These are phyloP conservation scores for Tulasnella sp. DNA, from an alignment of 768 basidiomycete species.

Conservation along the genomic window DNA sequence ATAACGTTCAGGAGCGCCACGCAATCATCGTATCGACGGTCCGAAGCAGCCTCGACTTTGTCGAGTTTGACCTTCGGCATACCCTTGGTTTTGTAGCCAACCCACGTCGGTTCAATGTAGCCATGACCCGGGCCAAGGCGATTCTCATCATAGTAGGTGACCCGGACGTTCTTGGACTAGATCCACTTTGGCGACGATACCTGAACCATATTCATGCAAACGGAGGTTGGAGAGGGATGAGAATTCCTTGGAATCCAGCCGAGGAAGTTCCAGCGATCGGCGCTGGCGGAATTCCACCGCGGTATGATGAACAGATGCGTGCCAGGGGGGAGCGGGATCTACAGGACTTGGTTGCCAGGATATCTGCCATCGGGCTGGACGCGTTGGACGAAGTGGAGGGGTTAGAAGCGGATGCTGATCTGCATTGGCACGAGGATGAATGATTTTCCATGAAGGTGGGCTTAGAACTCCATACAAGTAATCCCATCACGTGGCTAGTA, in stretches of 20 bases:
- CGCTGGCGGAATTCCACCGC: neutral
- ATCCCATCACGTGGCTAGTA: too few relatives aligned
- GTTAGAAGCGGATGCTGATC: slow-evolving; percentile 39
- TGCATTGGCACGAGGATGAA: slow-evolving; percentile 43
- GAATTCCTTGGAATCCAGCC: slow-evolving; percentile 17
- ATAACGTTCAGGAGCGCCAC: slow-evolving; percentile 45
- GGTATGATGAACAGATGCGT: neutral
- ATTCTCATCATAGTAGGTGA: slow-evolving; percentile 62
- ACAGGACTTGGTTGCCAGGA: neutral
- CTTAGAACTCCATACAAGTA: too few relatives aligned
- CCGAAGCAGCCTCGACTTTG: slow-evolving; percentile 49
- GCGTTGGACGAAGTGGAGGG: slow-evolving; percentile 25
- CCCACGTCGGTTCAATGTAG: slow-evolving; percentile 39
- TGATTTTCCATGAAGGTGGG: neutral
- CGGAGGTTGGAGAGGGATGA: slow-evolving; percentile 51
- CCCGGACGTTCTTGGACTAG: slow-evolving; percentile 53
- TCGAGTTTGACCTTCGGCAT: slow-evolving; percentile 50
- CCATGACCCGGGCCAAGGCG: slow-evolving; percentile 61
- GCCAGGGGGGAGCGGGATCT: neutral
- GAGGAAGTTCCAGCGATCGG: neutral
- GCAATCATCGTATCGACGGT: slow-evolving; percentile 60
- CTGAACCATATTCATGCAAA: slow-evolving; percentile 51
- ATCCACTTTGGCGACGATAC: slow-evolving; percentile 58
- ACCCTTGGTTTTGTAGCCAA: slow-evolving; percentile 47
- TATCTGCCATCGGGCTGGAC: slow-evolving; percentile 5